A percentile compares a stretch with the other conserved stretches of the same genome.
Conservation (phyloP, 106 monocot genomes). For the Hemerocallis citrina region DNA sequence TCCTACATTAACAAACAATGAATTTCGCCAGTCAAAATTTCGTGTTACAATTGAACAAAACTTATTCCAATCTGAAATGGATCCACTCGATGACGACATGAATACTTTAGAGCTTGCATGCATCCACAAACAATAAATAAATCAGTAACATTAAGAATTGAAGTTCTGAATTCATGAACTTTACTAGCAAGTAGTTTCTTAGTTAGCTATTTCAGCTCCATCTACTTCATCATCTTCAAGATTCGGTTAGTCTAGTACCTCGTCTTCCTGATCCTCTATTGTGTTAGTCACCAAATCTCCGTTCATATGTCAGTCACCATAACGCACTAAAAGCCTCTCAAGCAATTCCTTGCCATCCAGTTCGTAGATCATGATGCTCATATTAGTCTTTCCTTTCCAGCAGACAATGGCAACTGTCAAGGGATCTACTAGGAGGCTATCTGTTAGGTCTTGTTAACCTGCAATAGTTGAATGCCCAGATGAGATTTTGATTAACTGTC, state of each 20-base stretch:
- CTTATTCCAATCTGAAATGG: too few species aligned
- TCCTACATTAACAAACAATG: too few species aligned
- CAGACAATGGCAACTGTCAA: constrained; percentile 74
- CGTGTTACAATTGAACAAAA: too few species aligned
- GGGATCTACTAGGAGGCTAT: constrained; percentile 20
- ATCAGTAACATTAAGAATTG: too few species aligned
- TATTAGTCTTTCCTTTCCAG: constrained; percentile 92
- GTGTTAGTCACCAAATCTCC: neutral
- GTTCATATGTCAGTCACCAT: constrained; percentile 11
- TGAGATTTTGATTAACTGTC: too few species aligned
- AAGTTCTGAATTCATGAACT: too few species aligned
- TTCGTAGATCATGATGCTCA: constrained; percentile 80
- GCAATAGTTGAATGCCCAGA: too few species aligned
- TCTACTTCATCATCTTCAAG: neutral
- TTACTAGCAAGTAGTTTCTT: neutral
- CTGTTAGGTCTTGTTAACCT: too few species aligned
- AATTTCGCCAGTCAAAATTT: too few species aligned
- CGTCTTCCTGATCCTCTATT: neutral
- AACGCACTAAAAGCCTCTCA: constrained; percentile 51
- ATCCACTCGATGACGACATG: too few species aligned
- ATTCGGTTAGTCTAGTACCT: neutral
- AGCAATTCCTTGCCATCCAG: constrained; percentile 68
- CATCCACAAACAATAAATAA: too few species aligned
- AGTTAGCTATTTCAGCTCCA: neutral
- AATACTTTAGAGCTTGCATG: too few species aligned